Evolutionary conservation across 1,284 basidiomycete species (phyloP), one percentile per base, ranked within the genome.

Genomic region (Afroboletus lepidellus): DNA sequence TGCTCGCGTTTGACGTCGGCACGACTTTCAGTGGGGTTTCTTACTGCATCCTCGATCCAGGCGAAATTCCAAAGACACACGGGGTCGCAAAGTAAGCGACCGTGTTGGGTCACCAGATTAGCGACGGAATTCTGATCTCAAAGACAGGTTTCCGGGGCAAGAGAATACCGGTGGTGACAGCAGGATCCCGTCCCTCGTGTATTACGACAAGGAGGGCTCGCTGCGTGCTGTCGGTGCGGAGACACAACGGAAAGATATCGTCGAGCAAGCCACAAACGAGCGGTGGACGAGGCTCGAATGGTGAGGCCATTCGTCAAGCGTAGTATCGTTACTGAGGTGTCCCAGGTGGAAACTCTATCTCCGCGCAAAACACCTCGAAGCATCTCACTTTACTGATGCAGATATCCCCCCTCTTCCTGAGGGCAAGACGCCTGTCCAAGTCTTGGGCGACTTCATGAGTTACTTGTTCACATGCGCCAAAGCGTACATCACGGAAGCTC

Each of bases 341-440:
- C 33, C 16, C 37, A 83, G 81, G 81, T 83, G 81, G 69, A 83
- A 83, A 59, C 67, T 83, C 0, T 70, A 80, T 53, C 65, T 83
- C 5, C 73, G 76, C 1, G 74, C 77, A 2, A 53, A 57, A n/a
- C 63, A 68, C 5, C 58, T 72, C 38, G 62, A 50, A 51, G 54
- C 54, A 8, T 50, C 56, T 41, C 59, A 61, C 46, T 54, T 63
- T 29, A 59, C 57, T 2, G 49, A 60, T 30, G 46, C 51, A 0
- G 57, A 69, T 7, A 69, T 80, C 6, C 76, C 73, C 0, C 65
- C 74, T 0, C 69, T 84, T 0, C 81, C 81, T 0, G 51, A 53
- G 2, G 67, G 72, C 33, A 80, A 78, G 63, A 67, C 66, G 0
- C 72, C 73, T 0, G 57, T 74, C 0, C 72, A 77, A 6, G 71